Base-by-base conservation (phyloP, 495 filamentous ascomycete genomes). In the Penicillium arizonense region DNA sequence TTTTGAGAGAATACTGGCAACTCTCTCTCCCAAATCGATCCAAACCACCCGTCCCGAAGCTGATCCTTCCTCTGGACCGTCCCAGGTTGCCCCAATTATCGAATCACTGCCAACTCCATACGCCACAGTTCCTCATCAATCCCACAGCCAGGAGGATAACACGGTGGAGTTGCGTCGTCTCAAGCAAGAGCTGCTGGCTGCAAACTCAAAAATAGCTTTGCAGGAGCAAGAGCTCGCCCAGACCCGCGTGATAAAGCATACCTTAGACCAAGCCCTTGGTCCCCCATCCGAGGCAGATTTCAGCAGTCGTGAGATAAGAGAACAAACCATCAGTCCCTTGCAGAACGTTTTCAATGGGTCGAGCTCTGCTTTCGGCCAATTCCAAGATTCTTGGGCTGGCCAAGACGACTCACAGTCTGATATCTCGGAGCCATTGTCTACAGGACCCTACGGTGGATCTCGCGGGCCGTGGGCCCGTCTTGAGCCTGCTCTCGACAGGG, bases 151-250 rank as follows among this genome's bases (percentile, higher is more conserved):
- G 30, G 59, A 69, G 16, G 58, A 67, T 16, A 75, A 75, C 24
- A 62, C 67, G 10, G 61, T 64, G 7, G 82, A 87, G 52, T 60
- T 87, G 41, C 58, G 73, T 53, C 81, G 80, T 36, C 77, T 95
- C 41, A 82, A 82, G 54, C 74, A 81, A 47, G 87, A 97, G 69
- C 79, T 98, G 12, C 82, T 87, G 49, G 83, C 81, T 55, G 90
- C 91, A 20, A 87, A 89, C 56, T 83, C 81, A 59, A 87, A 85
- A 55, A 91, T 98, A 66, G 86, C 84, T 49, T 78, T 84, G 14
- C 87, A 96, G 69, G 89, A 90, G 54, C 83, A 91, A 51, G 90
- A 97, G 68, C 80, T 97, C 48, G 79, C 87, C 23, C 87, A 93
- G 52, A 87, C 78, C 9, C 89, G 90, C 38, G 82, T 83, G 61